Conservation (phyloP, 78 protist species). For the Cavenderia fasciculata region DNA sequence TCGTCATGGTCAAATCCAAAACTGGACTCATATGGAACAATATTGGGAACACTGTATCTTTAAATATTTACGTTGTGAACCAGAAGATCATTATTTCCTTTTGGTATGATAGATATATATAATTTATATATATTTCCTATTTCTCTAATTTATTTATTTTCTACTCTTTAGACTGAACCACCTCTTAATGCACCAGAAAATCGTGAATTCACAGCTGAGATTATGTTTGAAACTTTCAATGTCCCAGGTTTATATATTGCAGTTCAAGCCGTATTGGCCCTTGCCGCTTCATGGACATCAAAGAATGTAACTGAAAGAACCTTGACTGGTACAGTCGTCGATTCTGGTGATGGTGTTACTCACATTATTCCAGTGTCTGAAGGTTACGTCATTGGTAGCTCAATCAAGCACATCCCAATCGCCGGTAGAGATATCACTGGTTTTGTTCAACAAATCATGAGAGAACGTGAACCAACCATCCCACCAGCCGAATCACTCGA, state of each 20-base stretch:
- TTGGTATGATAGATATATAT: constrained; percentile 74
- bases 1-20: constrained; percentile 95
- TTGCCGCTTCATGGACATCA: constrained; percentile 90
- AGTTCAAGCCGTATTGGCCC: constrained; percentile 99
- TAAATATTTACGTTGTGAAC: constrained; percentile 98
- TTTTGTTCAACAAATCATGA: constrained; percentile 95
- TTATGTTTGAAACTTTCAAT: constrained; percentile 99
- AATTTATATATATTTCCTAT: no score
- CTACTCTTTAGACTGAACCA: constrained; percentile 95
- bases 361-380: constrained; percentile 99
- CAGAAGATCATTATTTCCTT: constrained; percentile 98
- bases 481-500: constrained; percentile 96
- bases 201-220: constrained; percentile 99
- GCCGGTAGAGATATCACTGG: constrained; percentile 99
- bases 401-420: constrained; percentile 98
- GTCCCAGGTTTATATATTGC: constrained; percentile 99
- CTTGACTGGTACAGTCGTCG: constrained; percentile 98
- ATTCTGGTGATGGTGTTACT: constrained; percentile 99
- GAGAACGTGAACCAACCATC: constrained; percentile 95
- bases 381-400: constrained; percentile 97
- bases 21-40: constrained; percentile 99
- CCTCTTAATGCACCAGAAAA: constrained; percentile 99
- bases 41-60: constrained; percentile 98
- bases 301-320: constrained; percentile 77
- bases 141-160: not conserved